phyloP scores from a whole-genome alignment of 78 protist species.

The Dictyostelium citrinum region DNA sequence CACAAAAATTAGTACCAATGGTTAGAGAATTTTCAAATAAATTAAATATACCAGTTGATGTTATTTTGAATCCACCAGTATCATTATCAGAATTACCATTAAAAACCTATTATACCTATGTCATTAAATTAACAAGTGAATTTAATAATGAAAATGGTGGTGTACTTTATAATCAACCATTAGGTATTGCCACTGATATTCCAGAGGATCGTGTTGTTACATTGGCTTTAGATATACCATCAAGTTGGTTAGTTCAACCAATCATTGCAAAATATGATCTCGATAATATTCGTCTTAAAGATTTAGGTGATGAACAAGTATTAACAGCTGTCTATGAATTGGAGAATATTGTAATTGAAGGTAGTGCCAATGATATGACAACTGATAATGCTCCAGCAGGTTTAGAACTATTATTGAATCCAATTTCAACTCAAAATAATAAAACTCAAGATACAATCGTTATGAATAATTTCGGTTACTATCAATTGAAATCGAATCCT shows the following conservation, averaged over 20 bases:
- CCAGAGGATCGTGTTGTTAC: slow-evolving; percentile 72
- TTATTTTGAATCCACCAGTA: slow-evolving; percentile 29
- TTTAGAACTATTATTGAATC: neutral
- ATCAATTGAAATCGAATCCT: slow-evolving; percentile 91
- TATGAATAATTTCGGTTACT: slow-evolving; percentile 88
- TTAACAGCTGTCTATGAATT: slow-evolving; percentile 53
- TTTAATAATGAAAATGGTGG: slow-evolving; percentile 35
- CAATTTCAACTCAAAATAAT: neutral
- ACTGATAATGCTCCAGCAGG: slow-evolving; percentile 34
- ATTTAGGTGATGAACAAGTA: slow-evolving; percentile 51
- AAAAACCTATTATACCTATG: slow-evolving; percentile 52
- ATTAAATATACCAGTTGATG: slow-evolving; percentile 15
- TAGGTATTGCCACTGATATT: slow-evolving; percentile 16
- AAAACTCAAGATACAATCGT: slow-evolving; percentile 68
- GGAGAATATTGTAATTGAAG: slow-evolving; percentile 68
- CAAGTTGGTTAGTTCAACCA: slow-evolving; percentile 66
- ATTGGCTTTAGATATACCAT: slow-evolving; percentile 74
- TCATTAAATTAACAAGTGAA: neutral
- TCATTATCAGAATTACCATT: slow-evolving; percentile 60
- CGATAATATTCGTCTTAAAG: slow-evolving; percentile 74
- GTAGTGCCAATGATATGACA: slow-evolving; percentile 9
- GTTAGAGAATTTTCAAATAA: slow-evolving; percentile 29
- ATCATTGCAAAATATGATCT: slow-evolving; percentile 74
- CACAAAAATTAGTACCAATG: slow-evolving; percentile 66
- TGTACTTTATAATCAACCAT: neutral